phyloP scores from a whole-genome alignment of 345 rosid species.

The Hypericum perforatum region DNA sequence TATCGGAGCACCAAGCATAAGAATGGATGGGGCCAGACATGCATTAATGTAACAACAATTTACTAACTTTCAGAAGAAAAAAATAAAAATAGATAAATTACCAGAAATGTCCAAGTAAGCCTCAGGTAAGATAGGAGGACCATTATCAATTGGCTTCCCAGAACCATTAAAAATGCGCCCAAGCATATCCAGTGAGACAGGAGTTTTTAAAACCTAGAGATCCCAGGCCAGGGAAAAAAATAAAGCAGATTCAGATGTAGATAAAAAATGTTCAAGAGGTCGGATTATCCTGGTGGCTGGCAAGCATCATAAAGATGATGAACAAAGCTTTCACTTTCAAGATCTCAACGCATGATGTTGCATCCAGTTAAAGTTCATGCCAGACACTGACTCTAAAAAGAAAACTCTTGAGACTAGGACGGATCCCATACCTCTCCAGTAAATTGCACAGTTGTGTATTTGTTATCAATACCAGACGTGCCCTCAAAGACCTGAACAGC shows the following conservation, averaged over 20 bases:
- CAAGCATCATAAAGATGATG: no score
- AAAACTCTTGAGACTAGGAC: background rate
- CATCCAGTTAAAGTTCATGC: no score
- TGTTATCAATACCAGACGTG: constrained; percentile 90
- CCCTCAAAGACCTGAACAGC: constrained; percentile 75
- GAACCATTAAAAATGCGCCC: constrained; percentile 96
- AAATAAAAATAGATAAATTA: constrained; percentile 13
- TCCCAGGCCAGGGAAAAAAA: background rate
- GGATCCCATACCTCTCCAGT: constrained; percentile 66
- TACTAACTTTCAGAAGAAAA: background rate
- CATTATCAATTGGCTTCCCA: constrained; percentile 93
- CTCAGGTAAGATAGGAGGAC: constrained; percentile 90
- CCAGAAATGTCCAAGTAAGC: constrained; percentile 95
- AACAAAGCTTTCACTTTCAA: no score
- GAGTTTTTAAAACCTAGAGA: constrained; percentile 77
- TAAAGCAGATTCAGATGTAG: background rate
- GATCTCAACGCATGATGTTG: no score
- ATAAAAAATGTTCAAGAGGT: no score
- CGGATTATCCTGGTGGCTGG: no score
- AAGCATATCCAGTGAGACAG: constrained; percentile 91
- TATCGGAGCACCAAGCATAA: background rate
- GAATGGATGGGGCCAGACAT: constrained; percentile 7
- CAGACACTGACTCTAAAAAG: no score
- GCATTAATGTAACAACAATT: constrained; percentile 1
- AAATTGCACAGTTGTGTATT: constrained; percentile 84